These are phyloP conservation scores for Cafeteria roenbergensis DNA, from an alignment of 108 stramenopile genomes.

Conservation along the genomic window DNA sequence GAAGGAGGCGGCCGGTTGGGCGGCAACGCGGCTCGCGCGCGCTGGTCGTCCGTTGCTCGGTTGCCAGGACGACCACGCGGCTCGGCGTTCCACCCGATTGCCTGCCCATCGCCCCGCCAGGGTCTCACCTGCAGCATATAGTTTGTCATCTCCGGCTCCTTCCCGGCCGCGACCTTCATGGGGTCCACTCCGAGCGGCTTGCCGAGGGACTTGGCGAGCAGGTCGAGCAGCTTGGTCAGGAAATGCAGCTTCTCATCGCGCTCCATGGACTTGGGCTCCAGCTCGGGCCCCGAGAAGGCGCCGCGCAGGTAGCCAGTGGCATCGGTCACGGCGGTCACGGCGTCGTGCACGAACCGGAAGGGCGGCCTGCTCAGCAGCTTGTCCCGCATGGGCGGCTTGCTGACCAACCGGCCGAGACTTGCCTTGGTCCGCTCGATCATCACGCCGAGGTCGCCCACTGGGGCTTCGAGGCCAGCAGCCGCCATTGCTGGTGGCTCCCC, in stretches of 20 bases:
- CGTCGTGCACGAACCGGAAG: conserved; percentile 24
- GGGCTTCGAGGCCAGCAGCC: too few species aligned
- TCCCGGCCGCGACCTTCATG: conserved; percentile 14
- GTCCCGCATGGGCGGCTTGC: conserved; percentile 15
- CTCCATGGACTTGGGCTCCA: conserved; percentile 19
- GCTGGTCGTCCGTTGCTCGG: too few species aligned
- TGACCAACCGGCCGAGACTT: conserved; percentile 1
- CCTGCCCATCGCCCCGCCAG: too few species aligned
- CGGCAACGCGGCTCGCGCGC: too few species aligned
- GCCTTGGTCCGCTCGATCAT: conserved; percentile 3
- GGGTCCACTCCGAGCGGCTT: conserved; percentile 14
- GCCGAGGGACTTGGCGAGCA: conserved; percentile 13
- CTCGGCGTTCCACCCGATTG: too few species aligned
- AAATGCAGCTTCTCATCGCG: conserved; percentile 17
- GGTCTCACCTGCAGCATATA: too few species aligned
- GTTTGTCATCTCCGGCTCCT: conserved; percentile 22
- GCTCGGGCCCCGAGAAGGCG: conserved; percentile 28
- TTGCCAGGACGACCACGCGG: too few species aligned
- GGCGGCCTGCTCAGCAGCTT: conserved; percentile 18
- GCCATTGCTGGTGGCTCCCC: too few species aligned
- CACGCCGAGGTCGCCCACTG: too few species aligned
- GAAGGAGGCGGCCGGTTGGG: too few species aligned
- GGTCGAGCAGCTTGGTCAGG: conserved; percentile 14
- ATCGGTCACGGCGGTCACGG: conserved; percentile 11
- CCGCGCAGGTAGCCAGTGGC: conserved; percentile 21